Evolutionary conservation across 345 rosid genomes (phyloP).

Genomic region (Raphanus sativus): DNA sequence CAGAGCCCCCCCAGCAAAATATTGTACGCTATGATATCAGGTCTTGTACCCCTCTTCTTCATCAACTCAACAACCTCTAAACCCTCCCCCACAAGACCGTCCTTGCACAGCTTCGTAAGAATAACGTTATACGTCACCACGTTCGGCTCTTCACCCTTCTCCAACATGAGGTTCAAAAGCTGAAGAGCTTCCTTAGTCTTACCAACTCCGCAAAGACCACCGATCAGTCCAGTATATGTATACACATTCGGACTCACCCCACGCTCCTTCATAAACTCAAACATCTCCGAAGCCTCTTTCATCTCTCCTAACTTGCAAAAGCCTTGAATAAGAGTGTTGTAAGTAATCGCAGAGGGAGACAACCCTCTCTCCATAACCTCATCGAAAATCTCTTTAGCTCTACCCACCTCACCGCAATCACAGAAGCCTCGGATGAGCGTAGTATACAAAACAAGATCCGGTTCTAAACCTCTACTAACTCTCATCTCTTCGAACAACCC

Average conservation of each 20-base stretch:
- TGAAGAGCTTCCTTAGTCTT: slow-evolving; percentile 52
- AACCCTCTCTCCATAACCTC: slow-evolving; percentile 51
- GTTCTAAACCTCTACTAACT: slow-evolving; percentile 44
- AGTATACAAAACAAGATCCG: slow-evolving; percentile 49
- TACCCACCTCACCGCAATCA: slow-evolving; percentile 39
- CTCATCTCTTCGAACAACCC: slow-evolving; percentile 47
- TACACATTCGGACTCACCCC: slow-evolving; percentile 55
- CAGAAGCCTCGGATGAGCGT: slow-evolving; percentile 38
- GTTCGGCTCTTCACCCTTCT: slow-evolving; percentile 50
- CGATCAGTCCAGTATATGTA: slow-evolving; percentile 50
- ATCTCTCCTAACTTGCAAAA: slow-evolving; percentile 51
- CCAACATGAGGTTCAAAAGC: slow-evolving; percentile 52
- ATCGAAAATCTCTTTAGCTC: slow-evolving; percentile 46
- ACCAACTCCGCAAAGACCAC: slow-evolving; percentile 58
- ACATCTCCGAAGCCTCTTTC: slow-evolving; percentile 47
- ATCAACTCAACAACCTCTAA: slow-evolving; percentile 50
- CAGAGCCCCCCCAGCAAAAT: slow-evolving; percentile 55
- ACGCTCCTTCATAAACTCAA: slow-evolving; percentile 46
- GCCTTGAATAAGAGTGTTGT: slow-evolving; percentile 44
- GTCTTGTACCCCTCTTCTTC: slow-evolving; percentile 56
- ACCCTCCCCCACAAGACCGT: slow-evolving; percentile 52
- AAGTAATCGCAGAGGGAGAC: slow-evolving; percentile 46
- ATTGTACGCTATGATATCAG: slow-evolving; percentile 56
- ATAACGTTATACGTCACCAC: slow-evolving; percentile 57
- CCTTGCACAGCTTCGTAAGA: slow-evolving; percentile 59